These are phyloP conservation scores for Cicer pinnatifidum DNA, from an alignment of 306 rosid species.

Conservation along the genomic window DNA sequence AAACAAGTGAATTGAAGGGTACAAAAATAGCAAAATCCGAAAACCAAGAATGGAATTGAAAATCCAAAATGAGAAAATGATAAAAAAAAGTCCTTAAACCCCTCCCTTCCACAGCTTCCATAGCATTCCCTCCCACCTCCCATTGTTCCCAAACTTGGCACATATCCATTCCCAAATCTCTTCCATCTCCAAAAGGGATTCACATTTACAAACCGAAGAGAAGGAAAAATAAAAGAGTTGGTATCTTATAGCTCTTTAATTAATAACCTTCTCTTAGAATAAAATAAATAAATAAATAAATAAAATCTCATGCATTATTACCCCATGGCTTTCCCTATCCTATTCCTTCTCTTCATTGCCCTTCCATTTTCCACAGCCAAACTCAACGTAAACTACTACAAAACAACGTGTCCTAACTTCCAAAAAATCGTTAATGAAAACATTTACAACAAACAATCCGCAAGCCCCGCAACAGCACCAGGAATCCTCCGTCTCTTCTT, in stretches of 20 bases:
- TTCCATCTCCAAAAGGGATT: background rate
- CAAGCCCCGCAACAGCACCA: constrained; percentile 51
- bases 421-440: constrained; percentile 40
- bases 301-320: background rate
- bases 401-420: constrained; percentile 57
- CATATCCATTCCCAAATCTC: constrained; percentile 8
- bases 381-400: constrained; percentile 54
- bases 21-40: constrained; percentile 37
- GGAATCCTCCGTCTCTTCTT: constrained; percentile 62
- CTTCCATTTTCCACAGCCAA: constrained; percentile 41
- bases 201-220: constrained; percentile 28
- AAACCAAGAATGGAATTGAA: constrained; percentile 1
- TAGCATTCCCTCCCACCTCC: background rate
- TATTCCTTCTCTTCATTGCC: constrained; percentile 48
- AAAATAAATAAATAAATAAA: background rate
- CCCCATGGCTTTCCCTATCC: constrained; percentile 47
- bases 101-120: constrained; percentile 43
- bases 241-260: background rate
- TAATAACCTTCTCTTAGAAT: constrained; percentile 37
- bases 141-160: constrained; percentile 38
- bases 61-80: background rate
- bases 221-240: constrained; percentile 36
- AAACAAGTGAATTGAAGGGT: background rate
- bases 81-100: constrained; percentile 43
- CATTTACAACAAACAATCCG: constrained; percentile 49